These are phyloP conservation scores for Auriscalpium vulgare DNA, from an alignment of 768 basidiomycete species.

Conservation along the genomic window DNA sequence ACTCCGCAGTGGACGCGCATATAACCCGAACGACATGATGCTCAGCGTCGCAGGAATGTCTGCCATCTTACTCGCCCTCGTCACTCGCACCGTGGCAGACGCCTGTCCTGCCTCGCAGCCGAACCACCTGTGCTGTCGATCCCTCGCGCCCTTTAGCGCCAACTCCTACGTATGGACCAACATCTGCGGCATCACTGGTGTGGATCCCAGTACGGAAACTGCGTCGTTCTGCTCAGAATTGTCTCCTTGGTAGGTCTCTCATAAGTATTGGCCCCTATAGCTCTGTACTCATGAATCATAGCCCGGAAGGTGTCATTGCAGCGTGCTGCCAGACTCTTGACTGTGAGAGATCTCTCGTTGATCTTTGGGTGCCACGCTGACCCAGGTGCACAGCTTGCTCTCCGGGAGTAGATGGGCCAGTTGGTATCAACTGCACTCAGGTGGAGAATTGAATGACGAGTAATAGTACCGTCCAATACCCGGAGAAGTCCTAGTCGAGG, in stretches of 20 bases:
- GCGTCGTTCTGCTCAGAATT: background rate
- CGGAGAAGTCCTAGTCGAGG: background rate
- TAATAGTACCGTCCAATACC: background rate
- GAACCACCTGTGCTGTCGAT: background rate
- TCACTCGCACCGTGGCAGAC: background rate
- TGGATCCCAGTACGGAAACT: background rate
- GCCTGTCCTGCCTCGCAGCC: background rate
- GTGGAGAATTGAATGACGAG: background rate
- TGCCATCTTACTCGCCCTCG: background rate
- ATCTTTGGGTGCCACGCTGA: background rate
- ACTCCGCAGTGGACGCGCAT: too few species aligned
- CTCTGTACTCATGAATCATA: background rate
- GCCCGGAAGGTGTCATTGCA: background rate
- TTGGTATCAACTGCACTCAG: background rate
- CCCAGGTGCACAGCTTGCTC: background rate
- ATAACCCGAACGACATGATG: too few species aligned
- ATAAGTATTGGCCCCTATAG: too few species aligned
- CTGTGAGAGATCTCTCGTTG: background rate
- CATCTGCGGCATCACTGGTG: background rate
- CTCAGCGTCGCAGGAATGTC: background rate
- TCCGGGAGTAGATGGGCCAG: background rate
- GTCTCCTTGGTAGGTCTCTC: background rate
- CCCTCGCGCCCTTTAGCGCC: background rate
- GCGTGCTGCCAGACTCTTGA: background rate
- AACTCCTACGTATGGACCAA: constrained; percentile 1